A percentile compares a stretch with the other conserved stretches of the same genome.
Evolutionary conservation across 441 rosid species (phyloP).

Genomic region (Mallotus japonicus): DNA sequence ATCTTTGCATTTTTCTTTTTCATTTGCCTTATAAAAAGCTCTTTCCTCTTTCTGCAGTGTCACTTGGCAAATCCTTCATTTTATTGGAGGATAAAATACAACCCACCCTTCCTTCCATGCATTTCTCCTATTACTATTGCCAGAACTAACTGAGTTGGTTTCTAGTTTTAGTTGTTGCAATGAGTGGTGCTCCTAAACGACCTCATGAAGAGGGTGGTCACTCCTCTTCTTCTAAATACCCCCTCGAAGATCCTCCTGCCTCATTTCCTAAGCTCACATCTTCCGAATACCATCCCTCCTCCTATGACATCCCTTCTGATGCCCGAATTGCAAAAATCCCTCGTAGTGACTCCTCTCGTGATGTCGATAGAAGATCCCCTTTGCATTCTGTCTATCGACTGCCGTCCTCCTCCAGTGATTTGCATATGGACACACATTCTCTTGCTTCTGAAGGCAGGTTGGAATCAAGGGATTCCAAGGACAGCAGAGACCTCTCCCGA

Average conservation of each 20-base stretch:
- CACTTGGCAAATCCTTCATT: conserved; percentile 11
- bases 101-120: neutral
- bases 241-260: conserved; percentile 62
- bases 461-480: conserved; percentile 71
- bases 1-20: neutral
- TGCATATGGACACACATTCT: conserved; percentile 56
- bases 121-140: neutral
- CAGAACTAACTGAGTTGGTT: neutral
- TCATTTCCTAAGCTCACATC: conserved; percentile 63
- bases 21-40: neutral
- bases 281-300: conserved; percentile 43
- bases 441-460: conserved; percentile 45
- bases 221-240: conserved; percentile 67
- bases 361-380: conserved; percentile 80
- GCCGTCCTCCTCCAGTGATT: conserved; percentile 53
- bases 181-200: conserved; percentile 93
- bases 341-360: conserved; percentile 63
- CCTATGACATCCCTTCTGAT: conserved; percentile 59
- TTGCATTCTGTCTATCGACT: conserved; percentile 57
- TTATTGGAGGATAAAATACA: neutral
- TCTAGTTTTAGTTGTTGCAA: conserved; percentile 16
- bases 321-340: conserved; percentile 61
- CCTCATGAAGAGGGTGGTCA: conserved; percentile 77
- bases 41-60: conserved; percentile 6
- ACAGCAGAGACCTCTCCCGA: conserved; percentile 44